Percentiles rank a stretch among this genome's conserved stretches.
These are phyloP conservation scores for Saccharomyces pastorianus DNA, from an alignment of 1,139 yeast genomes.

Conservation along the genomic window DNA sequence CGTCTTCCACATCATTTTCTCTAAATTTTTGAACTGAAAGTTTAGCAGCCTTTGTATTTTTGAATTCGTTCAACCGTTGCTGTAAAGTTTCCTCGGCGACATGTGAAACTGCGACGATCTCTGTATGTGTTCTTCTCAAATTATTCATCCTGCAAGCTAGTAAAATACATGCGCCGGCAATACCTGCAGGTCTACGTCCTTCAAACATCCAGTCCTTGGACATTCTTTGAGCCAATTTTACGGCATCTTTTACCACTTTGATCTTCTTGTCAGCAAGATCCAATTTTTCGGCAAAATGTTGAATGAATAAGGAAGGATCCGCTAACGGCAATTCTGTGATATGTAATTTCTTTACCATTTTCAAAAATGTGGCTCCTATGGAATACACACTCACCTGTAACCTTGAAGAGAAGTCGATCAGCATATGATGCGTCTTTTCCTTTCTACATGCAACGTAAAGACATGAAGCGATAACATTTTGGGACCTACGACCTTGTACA, in stretches of 20 bases:
- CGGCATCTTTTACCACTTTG: constrained; percentile 80
- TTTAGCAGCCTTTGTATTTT: constrained; percentile 63
- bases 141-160: constrained; percentile 96
- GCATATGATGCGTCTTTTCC: constrained; percentile 86
- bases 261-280: constrained; percentile 66
- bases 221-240: constrained; percentile 82
- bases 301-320: constrained; percentile 89
- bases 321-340: constrained; percentile 74
- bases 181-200: constrained; percentile 96
- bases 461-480: constrained; percentile 91
- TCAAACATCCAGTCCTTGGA: constrained; percentile 90
- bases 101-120: constrained; percentile 90
- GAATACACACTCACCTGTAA: constrained; percentile 88
- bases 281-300: constrained; percentile 82
- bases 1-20: constrained; percentile 30
- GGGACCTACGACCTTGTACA: constrained; percentile 92
- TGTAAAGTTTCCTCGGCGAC: constrained; percentile 93
- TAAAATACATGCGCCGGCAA: constrained; percentile 92
- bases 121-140: constrained; percentile 82
- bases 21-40: constrained; percentile 71
- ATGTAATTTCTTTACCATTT: constrained; percentile 75
- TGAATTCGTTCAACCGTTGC: constrained; percentile 80
- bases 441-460: constrained; percentile 88
- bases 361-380: constrained; percentile 89
- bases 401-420: constrained; percentile 86